Conservation (phyloP, 179 eudicot species). For the Dionaea muscipula region DNA sequence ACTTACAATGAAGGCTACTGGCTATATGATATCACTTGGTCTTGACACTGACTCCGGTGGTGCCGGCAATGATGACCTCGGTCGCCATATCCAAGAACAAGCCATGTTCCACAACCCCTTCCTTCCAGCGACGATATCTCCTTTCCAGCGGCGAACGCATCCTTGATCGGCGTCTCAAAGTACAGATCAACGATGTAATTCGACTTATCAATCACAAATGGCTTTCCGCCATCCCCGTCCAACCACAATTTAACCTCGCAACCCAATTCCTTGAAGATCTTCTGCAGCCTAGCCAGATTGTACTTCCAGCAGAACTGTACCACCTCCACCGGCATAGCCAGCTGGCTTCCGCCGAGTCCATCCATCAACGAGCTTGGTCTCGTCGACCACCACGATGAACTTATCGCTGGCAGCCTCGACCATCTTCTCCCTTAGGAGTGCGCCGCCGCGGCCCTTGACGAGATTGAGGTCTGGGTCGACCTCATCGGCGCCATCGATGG, state of each 20-base stretch:
- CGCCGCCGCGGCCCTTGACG: constrained; percentile 93
- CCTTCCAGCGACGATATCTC: constrained; percentile 73
- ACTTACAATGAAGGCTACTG: too few species aligned
- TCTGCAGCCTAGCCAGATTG: constrained; percentile 49
- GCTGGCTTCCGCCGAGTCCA: constrained; percentile 79
- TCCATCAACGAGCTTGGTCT: constrained; percentile 66
- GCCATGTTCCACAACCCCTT: constrained; percentile 96
- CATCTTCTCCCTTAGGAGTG: constrained; percentile 82
- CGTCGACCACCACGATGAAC: constrained; percentile 83
- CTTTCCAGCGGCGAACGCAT: constrained; percentile 55
- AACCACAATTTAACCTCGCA: constrained; percentile 72
- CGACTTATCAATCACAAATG: constrained; percentile 78
- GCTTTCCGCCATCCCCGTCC: constrained; percentile 54
- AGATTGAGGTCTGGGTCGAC: constrained; percentile 76
- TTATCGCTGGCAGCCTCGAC: constrained; percentile 80
- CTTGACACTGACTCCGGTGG: constrained; percentile 62
- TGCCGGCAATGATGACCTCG: constrained; percentile 77
- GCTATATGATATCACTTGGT: constrained; percentile 75
- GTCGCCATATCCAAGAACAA: constrained; percentile 76
- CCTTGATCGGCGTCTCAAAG: constrained; percentile 76
- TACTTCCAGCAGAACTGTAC: constrained; percentile 94
- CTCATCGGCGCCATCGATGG: constrained; percentile 91
- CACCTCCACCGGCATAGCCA: constrained; percentile 95
- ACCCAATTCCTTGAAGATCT: constrained; percentile 51
- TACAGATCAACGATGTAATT: constrained; percentile 91